A percentile compares a stretch with the other conserved stretches of the same genome.
These are phyloP conservation scores for Vigna angularis DNA, from an alignment of 306 rosid genomes.

Conservation along the genomic window DNA sequence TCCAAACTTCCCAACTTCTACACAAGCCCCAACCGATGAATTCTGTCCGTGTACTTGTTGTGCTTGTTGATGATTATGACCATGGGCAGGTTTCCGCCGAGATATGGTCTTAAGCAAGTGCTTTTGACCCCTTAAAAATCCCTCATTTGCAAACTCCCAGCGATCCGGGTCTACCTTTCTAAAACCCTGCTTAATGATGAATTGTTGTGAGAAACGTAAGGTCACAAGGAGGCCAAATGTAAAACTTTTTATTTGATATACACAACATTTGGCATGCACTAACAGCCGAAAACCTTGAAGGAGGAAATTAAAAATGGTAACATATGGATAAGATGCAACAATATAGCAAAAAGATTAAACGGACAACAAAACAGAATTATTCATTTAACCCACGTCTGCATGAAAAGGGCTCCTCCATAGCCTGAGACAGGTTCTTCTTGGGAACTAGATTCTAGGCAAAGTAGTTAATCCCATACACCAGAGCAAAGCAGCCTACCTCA, in stretches of 20 bases:
- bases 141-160: conserved; percentile 97
- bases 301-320: neutral
- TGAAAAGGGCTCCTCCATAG: neutral
- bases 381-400: neutral
- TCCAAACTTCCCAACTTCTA: conserved; percentile 96
- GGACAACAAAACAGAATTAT: neutral
- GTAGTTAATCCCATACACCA: neutral
- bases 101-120: conserved; percentile 77
- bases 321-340: neutral
- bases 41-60: conserved; percentile 71
- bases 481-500: neutral
- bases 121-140: conserved; percentile 87
- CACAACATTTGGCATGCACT: conserved; percentile 4
- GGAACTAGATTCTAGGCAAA: neutral
- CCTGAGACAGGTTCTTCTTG: neutral
- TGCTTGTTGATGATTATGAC: conserved; percentile 63
- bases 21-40: conserved; percentile 76
- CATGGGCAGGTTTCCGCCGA: conserved; percentile 82
- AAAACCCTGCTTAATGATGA: conserved; percentile 69
- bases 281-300: conserved; percentile 12
- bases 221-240: neutral
- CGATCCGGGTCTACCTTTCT: conserved; percentile 95
- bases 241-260: neutral
- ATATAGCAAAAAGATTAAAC: neutral
- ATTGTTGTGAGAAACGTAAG: conserved; percentile 1